Conservation (phyloP, 805 yeast genomes). For the Starmerella cellae region DNA sequence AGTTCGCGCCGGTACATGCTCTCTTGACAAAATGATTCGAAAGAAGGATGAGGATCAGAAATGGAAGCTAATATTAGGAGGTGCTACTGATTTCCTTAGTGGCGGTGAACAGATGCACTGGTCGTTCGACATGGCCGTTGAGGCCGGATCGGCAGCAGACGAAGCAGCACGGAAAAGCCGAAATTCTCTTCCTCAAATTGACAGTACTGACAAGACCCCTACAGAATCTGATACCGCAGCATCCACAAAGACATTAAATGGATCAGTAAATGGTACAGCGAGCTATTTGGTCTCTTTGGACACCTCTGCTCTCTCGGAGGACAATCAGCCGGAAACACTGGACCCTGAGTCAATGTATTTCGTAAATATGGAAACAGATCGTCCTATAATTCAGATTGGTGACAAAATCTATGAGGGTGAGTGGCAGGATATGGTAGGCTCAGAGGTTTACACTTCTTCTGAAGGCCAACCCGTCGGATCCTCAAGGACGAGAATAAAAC, state of each 20-base stretch:
- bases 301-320: conserved; percentile 22
- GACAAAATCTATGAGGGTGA: conserved; percentile 52
- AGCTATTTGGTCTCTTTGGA: conserved; percentile 40
- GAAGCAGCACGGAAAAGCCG: conserved; percentile 28
- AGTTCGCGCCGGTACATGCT: conserved; percentile 71
- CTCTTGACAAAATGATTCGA: conserved; percentile 51
- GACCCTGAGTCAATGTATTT: conserved; percentile 30
- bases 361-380: conserved; percentile 41
- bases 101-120: conserved; percentile 70
- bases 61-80: conserved; percentile 60
- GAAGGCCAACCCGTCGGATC: conserved; percentile 24
- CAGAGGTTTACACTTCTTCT: conserved; percentile 39
- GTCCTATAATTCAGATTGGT: conserved; percentile 47
- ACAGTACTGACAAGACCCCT: neutral
- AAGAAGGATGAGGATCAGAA: conserved; percentile 21
- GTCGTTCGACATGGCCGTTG: conserved; percentile 52
- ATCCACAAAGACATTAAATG: neutral
- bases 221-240: neutral
- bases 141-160: conserved; percentile 86
- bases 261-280: neutral
- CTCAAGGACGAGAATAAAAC: conserved; percentile 21
- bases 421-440: conserved; percentile 71
- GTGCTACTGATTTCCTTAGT: conserved; percentile 54
- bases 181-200: neutral
- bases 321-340: conserved; percentile 10